Conservation (phyloP, 176 grass and related monocot genomes). For the Puya raimondii region DNA sequence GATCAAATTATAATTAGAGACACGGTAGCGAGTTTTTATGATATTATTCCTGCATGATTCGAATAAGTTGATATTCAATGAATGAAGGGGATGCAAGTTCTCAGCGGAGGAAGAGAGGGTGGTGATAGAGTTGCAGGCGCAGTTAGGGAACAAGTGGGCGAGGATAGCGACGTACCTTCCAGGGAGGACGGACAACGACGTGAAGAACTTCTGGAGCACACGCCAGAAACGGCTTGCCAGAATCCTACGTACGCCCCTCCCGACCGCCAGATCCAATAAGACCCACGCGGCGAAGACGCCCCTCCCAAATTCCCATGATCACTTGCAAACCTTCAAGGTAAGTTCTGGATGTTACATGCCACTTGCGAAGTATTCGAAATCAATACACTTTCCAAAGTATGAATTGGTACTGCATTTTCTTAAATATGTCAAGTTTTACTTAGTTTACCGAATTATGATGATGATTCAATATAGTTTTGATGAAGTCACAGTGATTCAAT, state of each 20-base stretch:
- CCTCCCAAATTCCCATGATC: constrained; percentile 1
- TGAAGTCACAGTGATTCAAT: too few relatives aligned
- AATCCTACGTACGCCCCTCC: constrained; percentile 33
- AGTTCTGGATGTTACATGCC: background rate
- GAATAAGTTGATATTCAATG: too few relatives aligned
- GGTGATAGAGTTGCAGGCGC: constrained; percentile 54
- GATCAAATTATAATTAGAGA: too few relatives aligned
- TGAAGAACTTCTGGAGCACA: constrained; percentile 93
- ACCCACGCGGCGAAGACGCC: constrained; percentile 13
- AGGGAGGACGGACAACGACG: constrained; percentile 77
- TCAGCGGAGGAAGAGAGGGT: constrained; percentile 50
- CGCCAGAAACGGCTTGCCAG: constrained; percentile 65
- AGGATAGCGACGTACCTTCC: constrained; percentile 60
- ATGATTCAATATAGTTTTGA: too few relatives aligned
- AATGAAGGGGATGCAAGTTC: constrained; percentile 55
- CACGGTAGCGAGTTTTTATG: too few relatives aligned
- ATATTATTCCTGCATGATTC: too few relatives aligned
- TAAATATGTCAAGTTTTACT: too few relatives aligned
- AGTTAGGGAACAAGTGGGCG: constrained; percentile 91
- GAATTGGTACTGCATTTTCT: too few relatives aligned
- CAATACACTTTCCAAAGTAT: too few relatives aligned
- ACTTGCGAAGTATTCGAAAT: too few relatives aligned
- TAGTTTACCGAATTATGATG: too few relatives aligned
- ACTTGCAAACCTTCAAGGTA: background rate
- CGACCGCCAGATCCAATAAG: constrained; percentile 9